Conservation (phyloP, 2,329 filamentous ascomycete species). For the Ascocoryne sarcoides region DNA sequence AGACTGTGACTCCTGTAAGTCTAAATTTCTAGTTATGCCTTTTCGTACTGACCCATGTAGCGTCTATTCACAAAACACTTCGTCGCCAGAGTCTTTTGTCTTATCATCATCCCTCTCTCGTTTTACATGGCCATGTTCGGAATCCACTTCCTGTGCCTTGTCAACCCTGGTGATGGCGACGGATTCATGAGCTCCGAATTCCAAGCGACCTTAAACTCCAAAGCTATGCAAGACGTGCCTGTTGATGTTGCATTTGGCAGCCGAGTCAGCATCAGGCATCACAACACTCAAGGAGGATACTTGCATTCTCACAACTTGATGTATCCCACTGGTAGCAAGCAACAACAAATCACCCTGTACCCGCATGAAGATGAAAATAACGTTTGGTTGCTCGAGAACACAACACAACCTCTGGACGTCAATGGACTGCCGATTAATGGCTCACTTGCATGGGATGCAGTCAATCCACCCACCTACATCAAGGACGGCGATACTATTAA, state of each 20-base stretch:
- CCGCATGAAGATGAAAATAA: conserved; percentile 99
- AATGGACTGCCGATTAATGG: conserved; percentile 73
- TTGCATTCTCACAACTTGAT: conserved; percentile 94
- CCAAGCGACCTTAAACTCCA: conserved; percentile 92
- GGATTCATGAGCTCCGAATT: conserved; percentile 99
- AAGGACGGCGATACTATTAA: conserved; percentile 73
- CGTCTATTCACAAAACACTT: conserved; percentile 91
- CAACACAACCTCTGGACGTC: conserved; percentile 76
- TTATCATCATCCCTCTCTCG: conserved; percentile 77
- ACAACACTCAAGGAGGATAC: conserved; percentile 96
- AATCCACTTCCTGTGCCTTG: conserved; percentile 88
- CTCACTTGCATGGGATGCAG: conserved; percentile 72
- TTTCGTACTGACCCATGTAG: conserved; percentile 30
- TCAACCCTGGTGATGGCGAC: conserved; percentile 93
- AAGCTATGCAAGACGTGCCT: conserved; percentile 90
- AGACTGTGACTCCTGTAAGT: conserved; percentile 68
- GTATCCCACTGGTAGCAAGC: conserved; percentile 96
- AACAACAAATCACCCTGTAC: conserved; percentile 97
- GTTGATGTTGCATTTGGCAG: conserved; percentile 88
- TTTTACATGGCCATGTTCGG: conserved; percentile 98
- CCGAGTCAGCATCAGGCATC: conserved; percentile 76
- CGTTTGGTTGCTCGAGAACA: conserved; percentile 86
- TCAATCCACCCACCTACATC: conserved; percentile 58
- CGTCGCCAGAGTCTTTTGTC: conserved; percentile 79
- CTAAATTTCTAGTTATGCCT: not conserved